phyloP scores from a whole-genome alignment of 1,139 yeast genomes.

The Lodderomyces parapsilosis region DNA sequence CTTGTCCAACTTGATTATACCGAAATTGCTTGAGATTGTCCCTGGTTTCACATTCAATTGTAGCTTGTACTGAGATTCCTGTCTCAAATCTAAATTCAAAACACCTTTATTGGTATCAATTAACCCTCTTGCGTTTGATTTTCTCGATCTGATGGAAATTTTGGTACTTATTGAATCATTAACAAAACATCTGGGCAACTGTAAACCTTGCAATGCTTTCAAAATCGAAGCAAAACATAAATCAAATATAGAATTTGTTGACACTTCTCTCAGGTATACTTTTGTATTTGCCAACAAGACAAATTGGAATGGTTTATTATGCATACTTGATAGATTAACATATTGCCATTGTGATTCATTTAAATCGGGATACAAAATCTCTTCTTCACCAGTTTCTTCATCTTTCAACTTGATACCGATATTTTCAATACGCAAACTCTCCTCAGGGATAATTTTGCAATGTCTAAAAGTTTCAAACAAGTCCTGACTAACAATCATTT shows the following conservation, averaged over 20 bases:
- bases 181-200: slow-evolving; percentile 65
- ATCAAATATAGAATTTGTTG: slow-evolving; percentile 75
- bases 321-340: slow-evolving; percentile 11
- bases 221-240: slow-evolving; percentile 70
- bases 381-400: slow-evolving; percentile 22
- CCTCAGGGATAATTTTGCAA: slow-evolving; percentile 49
- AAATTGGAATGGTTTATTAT: slow-evolving; percentile 50
- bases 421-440: slow-evolving; percentile 46
- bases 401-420: slow-evolving; percentile 50
- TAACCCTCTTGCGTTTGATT: slow-evolving; percentile 32
- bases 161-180: slow-evolving; percentile 45
- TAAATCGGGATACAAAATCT: slow-evolving; percentile 40
- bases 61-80: slow-evolving; percentile 27
- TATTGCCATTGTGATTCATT: slow-evolving; percentile 21
- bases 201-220: slow-evolving; percentile 58
- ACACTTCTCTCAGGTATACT: slow-evolving; percentile 52
- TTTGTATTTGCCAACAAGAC: slow-evolving; percentile 74
- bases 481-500: slow-evolving; percentile 75
- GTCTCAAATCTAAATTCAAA: slow-evolving; percentile 25
- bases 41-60: slow-evolving; percentile 32
- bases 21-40: slow-evolving; percentile 63
- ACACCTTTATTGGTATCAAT: slow-evolving; percentile 44
- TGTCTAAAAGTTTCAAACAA: slow-evolving; percentile 59
- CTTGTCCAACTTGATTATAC: slow-evolving; percentile 40
- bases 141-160: slow-evolving; percentile 52